Base-by-base conservation (phyloP, 495 filamentous ascomycete genomes). In the Tuber borchii region DNA sequence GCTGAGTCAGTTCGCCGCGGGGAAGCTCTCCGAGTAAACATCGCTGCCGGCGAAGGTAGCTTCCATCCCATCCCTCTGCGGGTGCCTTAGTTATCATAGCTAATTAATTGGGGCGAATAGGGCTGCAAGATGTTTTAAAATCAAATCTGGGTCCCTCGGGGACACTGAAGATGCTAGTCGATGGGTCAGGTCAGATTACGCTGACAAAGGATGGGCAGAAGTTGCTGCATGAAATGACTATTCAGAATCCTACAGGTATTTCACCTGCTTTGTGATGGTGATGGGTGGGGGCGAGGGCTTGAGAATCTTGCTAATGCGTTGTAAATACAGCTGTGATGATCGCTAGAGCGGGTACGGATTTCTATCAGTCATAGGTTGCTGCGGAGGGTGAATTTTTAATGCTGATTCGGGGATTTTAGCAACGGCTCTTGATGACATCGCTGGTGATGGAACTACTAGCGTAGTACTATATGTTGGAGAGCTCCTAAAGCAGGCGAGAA, bases 151-250 rank as follows among this genome's bases (percentile, higher is more conserved):
- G 95, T 82, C 95, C 95, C 68, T 88, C 91, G 73, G 95, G 95
- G 43, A 99, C 95, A 4, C 89, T 99, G 78, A 99, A 99, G 87
- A 99, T 99, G 95, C 93, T 99, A 79, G 95, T 99, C 71, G 95
- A 99, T 84, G 95, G 95, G 84, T 89, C 96, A 73, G 95, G 95
- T 83, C 80, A 97, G 92, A 99, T 99, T 87, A 99, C 98, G 85
- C 87, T 99, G 82, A 99, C 95, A 72, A 99, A 99, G 86, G 95
- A 99, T 87, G 95, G 95, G 82, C 97, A 95, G 83, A 95, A 98
- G 71, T 87, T 99, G 73, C 84, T 99, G 80, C 89, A 93, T 80
- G 95, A 99, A 84, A 99, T 99, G 96, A 93, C 95, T 86, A 88
- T 82, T 72, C 81, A 82, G 69, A 82, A 82, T 68, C 81, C 81